Evolutionary conservation across 2,329 filamentous ascomycete species (phyloP).

Genomic region (Cercospora zeina): DNA sequence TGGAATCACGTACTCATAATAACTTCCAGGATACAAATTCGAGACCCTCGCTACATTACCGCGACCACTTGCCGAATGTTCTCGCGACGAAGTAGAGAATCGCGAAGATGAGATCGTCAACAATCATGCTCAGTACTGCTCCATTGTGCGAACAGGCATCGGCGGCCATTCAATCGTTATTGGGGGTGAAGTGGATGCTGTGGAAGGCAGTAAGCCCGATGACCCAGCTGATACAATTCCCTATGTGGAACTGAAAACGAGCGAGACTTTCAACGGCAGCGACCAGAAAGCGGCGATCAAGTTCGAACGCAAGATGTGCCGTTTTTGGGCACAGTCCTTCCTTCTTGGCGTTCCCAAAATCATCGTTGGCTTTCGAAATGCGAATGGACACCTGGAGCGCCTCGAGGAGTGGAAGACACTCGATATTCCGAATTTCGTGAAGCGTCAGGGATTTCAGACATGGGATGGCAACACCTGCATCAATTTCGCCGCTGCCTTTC

Average conservation of each 20-base stretch:
- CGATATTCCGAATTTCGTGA: conserved; percentile 73
- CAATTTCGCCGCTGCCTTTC: conserved; percentile 77
- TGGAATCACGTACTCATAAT: not conserved
- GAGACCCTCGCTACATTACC: conserved; percentile 80
- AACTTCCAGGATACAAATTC: conserved; percentile 81
- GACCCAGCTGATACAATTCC: conserved; percentile 68
- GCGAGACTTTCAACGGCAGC: conserved; percentile 44
- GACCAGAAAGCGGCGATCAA: conserved; percentile 67
- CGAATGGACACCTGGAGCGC: conserved; percentile 67
- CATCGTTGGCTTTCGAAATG: conserved; percentile 81
- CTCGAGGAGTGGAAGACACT: conserved; percentile 79
- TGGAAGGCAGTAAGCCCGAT: conserved; percentile 78
- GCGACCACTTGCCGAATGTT: conserved; percentile 68
- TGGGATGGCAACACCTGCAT: conserved; percentile 96
- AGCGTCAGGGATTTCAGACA: conserved; percentile 61
- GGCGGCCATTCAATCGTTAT: conserved; percentile 73
- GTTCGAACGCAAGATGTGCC: conserved; percentile 81
- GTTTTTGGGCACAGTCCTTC: conserved; percentile 97
- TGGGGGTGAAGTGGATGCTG: conserved; percentile 90
- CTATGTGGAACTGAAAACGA: conserved; percentile 95
- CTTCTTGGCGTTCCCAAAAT: conserved; percentile 89
- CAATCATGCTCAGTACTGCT: conserved; percentile 95
- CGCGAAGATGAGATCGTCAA: conserved; percentile 72
- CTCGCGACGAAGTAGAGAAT: conserved; percentile 74
- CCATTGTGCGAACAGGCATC: conserved; percentile 84